Evolutionary conservation across 164 flowering plant genomes (phyloP).

Genomic region (Piper longum): DNA sequence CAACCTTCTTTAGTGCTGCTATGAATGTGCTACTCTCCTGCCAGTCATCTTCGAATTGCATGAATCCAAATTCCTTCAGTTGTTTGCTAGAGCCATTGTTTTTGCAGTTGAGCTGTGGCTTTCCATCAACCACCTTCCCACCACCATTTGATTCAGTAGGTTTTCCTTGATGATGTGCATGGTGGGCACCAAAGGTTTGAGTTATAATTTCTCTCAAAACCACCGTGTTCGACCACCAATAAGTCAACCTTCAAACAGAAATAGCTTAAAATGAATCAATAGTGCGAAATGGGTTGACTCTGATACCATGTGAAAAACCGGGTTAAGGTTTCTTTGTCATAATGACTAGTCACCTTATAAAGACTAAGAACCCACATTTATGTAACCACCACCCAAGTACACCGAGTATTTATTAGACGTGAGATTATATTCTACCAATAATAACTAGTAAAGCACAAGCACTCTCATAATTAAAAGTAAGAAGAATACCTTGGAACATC

Average conservation of each 20-base stretch:
- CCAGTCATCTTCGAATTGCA: slow-evolving; percentile 67
- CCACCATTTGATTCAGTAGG: slow-evolving; percentile 32
- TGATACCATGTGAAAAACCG: background rate
- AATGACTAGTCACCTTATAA: too few species aligned
- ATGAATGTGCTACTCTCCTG: slow-evolving; percentile 80
- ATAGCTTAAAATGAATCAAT: background rate
- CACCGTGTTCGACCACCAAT: slow-evolving; percentile 88
- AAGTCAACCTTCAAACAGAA: slow-evolving; percentile 53
- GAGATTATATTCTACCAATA: background rate
- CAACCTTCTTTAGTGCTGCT: slow-evolving; percentile 69
- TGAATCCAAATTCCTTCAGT: slow-evolving; percentile 23
- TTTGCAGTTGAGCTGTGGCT: slow-evolving; percentile 38
- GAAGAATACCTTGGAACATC: slow-evolving; percentile 75
- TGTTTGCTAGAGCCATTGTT: slow-evolving; percentile 29
- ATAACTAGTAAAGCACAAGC: background rate
- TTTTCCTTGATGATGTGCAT: slow-evolving; percentile 24
- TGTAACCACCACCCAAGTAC: slow-evolving; percentile 1
- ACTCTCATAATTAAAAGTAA: background rate
- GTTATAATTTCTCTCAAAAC: slow-evolving; percentile 76
- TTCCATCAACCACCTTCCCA: slow-evolving; percentile 26
- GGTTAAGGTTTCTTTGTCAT: too few species aligned
- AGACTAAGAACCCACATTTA: too few species aligned
- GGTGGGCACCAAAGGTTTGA: slow-evolving; percentile 69
- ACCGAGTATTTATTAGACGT: background rate
- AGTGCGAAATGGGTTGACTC: background rate